Evolutionary conservation across 345 rosid genomes (phyloP).

Genomic region (Conringia planisiliqua): DNA sequence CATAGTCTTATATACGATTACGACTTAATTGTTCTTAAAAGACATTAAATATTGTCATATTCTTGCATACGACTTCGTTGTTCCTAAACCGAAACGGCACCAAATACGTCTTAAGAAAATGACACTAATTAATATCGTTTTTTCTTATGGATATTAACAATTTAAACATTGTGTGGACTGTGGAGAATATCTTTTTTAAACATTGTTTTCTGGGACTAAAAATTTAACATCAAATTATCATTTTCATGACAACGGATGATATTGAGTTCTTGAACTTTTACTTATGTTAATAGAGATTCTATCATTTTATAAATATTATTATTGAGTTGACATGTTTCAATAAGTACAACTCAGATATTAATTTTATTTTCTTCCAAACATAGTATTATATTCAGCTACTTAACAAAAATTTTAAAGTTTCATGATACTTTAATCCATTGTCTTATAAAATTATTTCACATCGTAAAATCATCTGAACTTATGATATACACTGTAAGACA

Average conservation of each 20-base stretch:
- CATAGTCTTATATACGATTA: slow-evolving; percentile 6
- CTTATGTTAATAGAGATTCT: neutral
- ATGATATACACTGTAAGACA: neutral
- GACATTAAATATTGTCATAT: slow-evolving; percentile 16
- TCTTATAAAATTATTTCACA: neutral
- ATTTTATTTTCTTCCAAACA: rapidly evolving
- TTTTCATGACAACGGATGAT: neutral
- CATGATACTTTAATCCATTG: neutral
- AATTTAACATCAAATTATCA: neutral
- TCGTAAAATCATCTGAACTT: neutral
- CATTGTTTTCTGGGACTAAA: neutral
- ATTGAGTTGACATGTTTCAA: neutral
- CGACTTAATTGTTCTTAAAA: slow-evolving; percentile 21
- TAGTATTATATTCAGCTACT: neutral
- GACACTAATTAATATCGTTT: neutral
- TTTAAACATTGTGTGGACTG: too few relatives aligned
- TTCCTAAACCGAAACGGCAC: slow-evolving; percentile 13
- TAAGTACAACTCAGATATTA: neutral
- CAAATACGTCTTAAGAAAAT: slow-evolving; percentile 12
- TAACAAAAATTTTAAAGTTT: neutral
- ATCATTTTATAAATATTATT: neutral
- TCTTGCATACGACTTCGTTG: slow-evolving; percentile 15
- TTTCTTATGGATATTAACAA: too few relatives aligned
- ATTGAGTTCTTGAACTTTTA: neutral
- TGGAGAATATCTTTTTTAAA: neutral